These are phyloP conservation scores for Hanseniaspora valbyensis DNA, from an alignment of 805 yeast genomes.

Conservation along the genomic window DNA sequence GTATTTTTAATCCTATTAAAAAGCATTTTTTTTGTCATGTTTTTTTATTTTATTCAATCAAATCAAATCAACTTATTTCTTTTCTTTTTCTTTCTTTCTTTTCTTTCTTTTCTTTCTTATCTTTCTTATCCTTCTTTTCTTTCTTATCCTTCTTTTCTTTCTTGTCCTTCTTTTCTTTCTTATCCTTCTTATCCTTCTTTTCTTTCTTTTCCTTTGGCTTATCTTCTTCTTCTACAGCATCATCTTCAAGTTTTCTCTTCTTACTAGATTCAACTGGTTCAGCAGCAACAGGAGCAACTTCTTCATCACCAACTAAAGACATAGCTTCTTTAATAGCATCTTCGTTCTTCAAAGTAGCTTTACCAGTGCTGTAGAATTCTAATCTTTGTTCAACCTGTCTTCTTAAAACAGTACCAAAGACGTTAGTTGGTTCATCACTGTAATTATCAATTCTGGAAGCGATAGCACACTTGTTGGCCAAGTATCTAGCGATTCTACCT, in stretches of 20 bases:
- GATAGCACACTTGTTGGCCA: constrained; percentile 97
- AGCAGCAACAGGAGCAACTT: constrained; percentile 30
- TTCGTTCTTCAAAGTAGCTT: constrained; percentile 89
- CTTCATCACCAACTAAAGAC: constrained; percentile 41
- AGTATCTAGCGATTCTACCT: constrained; percentile 96
- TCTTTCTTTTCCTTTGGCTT: constrained; percentile 26
- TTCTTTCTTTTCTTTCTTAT: constrained; percentile 40
- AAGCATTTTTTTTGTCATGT: not conserved
- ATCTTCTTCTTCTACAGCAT: constrained; percentile 25
- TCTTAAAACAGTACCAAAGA: constrained; percentile 82
- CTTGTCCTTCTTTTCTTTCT: constrained; percentile 28
- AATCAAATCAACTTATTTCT: constrained; percentile 47
- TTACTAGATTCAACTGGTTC: not conserved
- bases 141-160: constrained; percentile 38
- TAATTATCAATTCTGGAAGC: constrained; percentile 97
- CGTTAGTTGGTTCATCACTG: constrained; percentile 85
- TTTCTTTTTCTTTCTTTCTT: constrained; percentile 40
- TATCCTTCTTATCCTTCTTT: constrained; percentile 30
- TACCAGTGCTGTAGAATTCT: constrained; percentile 90
- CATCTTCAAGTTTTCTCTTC: constrained; percentile 21
- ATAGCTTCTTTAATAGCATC: constrained; percentile 91
- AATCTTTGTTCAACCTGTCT: constrained; percentile 97
- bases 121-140: constrained; percentile 39
- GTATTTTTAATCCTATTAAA: constrained; percentile 2
- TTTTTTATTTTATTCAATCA: not conserved